Conservation (phyloP, 257 asterid species). For the Fraxinus pennsylvanica region DNA sequence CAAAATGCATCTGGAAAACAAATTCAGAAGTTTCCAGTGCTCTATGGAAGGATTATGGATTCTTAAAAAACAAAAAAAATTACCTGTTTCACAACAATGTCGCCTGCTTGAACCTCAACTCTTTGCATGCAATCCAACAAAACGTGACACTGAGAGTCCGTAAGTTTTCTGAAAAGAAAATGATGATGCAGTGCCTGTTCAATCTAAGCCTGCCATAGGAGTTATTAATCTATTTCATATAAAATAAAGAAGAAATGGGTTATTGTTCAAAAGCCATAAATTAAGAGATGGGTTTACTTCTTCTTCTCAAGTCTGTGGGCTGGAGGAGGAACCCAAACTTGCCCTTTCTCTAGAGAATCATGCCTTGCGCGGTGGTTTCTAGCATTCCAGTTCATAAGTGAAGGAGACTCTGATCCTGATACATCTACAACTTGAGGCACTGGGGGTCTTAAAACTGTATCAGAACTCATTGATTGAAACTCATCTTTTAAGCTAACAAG, state of each 20-base stretch:
- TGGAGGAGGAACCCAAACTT: slow-evolving; percentile 86
- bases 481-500: no score
- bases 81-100: background rate
- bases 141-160: slow-evolving; percentile 89
- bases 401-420: slow-evolving; percentile 95
- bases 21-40: background rate
- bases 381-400: slow-evolving; percentile 68
- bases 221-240: slow-evolving; percentile 7
- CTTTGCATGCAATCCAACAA: slow-evolving; percentile 96
- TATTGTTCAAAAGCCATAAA: background rate
- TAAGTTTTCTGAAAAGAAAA: slow-evolving; percentile 94
- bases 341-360: slow-evolving; percentile 88
- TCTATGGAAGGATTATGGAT: background rate
- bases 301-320: slow-evolving; percentile 96
- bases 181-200: slow-evolving; percentile 87
- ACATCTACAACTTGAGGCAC: slow-evolving; percentile 77
- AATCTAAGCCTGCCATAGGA: slow-evolving; percentile 74
- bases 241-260: no score
- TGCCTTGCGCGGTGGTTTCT: slow-evolving; percentile 72
- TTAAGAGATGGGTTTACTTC: slow-evolving; percentile 60
- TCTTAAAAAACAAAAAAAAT: background rate
- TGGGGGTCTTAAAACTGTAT: slow-evolving; percentile 53
- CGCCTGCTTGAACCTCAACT: slow-evolving; percentile 83
- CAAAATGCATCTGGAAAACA: background rate
- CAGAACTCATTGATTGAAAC: slow-evolving; percentile 41